phyloP scores from a whole-genome alignment of 306 rosid species.

The Medicago ruthenica region DNA sequence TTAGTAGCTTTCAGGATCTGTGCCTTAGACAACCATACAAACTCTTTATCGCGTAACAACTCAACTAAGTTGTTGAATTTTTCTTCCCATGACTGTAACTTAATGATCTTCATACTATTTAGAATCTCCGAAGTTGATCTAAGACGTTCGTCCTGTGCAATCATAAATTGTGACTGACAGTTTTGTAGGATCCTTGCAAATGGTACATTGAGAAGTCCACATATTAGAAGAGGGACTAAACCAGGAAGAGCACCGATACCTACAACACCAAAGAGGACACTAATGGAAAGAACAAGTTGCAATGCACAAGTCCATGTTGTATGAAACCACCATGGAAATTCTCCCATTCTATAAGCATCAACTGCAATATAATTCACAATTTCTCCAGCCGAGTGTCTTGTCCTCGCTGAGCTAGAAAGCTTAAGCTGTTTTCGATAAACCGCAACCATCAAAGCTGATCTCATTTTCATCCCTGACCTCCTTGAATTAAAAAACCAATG shows the following conservation, averaged over 20 bases:
- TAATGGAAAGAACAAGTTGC: conserved; percentile 55
- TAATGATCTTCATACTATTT: conserved; percentile 79
- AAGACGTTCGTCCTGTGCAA: conserved; percentile 74
- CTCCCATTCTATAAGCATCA: conserved; percentile 88
- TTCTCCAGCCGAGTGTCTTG: conserved; percentile 73
- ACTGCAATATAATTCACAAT: conserved; percentile 79
- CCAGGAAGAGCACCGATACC: conserved; percentile 79
- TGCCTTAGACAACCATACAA: conserved; percentile 64
- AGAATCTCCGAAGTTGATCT: conserved; percentile 82
- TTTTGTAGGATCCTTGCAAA: conserved; percentile 62
- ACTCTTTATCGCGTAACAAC: conserved; percentile 59
- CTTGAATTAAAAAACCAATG: conserved; percentile 70
- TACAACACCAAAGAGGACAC: conserved; percentile 57
- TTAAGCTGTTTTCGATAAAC: conserved; percentile 70
- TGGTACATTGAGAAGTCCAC: conserved; percentile 69
- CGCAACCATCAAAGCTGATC: conserved; percentile 84
- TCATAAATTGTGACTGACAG: conserved; percentile 67
- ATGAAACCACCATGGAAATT: conserved; percentile 91
- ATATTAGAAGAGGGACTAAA: conserved; percentile 58
- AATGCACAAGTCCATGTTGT: conserved; percentile 51
- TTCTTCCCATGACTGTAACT: conserved; percentile 84
- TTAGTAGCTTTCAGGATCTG: conserved; percentile 51
- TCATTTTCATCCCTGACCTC: conserved; percentile 77
- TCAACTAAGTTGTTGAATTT: conserved; percentile 61
- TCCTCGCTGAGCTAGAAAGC: conserved; percentile 68